Evolutionary conservation across 139 green algal species (phyloP), one percentile per base, ranked within the genome.

Genomic region (Ettlia oleoabundans): DNA sequence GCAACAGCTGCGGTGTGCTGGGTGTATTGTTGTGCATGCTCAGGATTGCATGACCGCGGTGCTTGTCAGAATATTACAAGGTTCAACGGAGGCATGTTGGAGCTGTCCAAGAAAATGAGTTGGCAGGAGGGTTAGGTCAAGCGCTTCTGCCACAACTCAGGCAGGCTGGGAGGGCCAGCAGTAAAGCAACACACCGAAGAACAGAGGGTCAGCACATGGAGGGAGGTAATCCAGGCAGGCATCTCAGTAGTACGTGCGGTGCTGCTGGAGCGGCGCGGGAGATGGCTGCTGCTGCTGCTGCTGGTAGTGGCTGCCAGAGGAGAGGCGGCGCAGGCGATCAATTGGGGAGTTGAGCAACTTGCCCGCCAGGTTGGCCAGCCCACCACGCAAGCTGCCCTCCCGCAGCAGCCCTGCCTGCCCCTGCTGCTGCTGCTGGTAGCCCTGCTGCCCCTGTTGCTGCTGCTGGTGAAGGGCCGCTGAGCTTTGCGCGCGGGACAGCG

Each of bases 291-390:
- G 35, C 33, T 72, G 37, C 32, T 38, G n/a, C 51, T 80, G 73
- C 73, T 80, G 73, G 35, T 67, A 26, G 53, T 69, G 53, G 4
- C n/a, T 30, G 32, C 73, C 73, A 10, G 53, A 69, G 37, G 53
- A 69, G 22, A 80, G 73, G 24, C 73, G 73, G 51, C 73, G 73
- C 73, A 80, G 73, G 52, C 73, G 73, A 35, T 80, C 73, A 22
- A 80, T 64, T 9, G 73, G 73, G 3, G 73, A 80, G 13, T 47
- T 22, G 52, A 69, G 63, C 35, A 68, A 13, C 53, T 69, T 68
- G 53, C 24, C 73, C 5, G 35, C 53, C 35, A 80, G 73, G 43
- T 67, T 51, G 3, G 73, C 73, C 52, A 80, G 53, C 26, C 73
- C 73, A 22, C 51, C 73, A 10, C 73, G 73, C 6, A 80, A 35